Evolutionary conservation across 768 basidiomycete genomes (phyloP).

Genomic region (Boletus rubroflammeus): DNA sequence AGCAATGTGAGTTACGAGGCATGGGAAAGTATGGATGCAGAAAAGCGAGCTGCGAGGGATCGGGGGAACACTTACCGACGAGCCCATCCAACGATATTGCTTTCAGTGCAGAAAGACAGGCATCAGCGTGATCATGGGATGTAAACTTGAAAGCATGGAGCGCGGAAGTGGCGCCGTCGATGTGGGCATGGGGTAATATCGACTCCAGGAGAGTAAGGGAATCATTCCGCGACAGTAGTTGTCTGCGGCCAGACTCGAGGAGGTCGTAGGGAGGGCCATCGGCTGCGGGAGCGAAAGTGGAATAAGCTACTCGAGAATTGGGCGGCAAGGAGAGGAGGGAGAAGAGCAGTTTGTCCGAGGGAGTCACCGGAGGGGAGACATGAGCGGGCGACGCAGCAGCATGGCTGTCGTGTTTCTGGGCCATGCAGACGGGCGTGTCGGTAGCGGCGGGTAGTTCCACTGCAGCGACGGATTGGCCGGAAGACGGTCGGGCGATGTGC

Average conservation of each 20-base stretch:
- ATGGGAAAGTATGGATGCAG: conserved; percentile 3
- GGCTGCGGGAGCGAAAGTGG: conserved; percentile 38
- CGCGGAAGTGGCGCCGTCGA: conserved; percentile 39
- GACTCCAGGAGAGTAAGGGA: conserved; percentile 43
- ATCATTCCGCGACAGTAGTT: conserved; percentile 39
- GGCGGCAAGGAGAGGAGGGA: conserved; percentile 45
- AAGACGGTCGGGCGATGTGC: not conserved
- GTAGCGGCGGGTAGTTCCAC: not conserved
- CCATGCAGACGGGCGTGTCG: conserved; percentile 23
- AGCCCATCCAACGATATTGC: conserved; percentile 48
- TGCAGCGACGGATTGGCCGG: not conserved
- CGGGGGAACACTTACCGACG: conserved; percentile 39
- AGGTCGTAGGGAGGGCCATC: conserved; percentile 33
- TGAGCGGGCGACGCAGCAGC: conserved; percentile 7
- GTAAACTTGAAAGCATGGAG: conserved; percentile 61
- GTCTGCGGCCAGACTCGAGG: conserved; percentile 56
- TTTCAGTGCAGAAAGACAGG: conserved; percentile 33
- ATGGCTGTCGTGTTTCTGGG: conserved; percentile 26
- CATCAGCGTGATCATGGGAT: conserved; percentile 30
- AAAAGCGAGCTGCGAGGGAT: not conserved
- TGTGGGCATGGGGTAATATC: conserved; percentile 48
- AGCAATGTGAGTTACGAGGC: conserved; percentile 8
- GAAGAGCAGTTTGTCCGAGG: conserved; percentile 42
- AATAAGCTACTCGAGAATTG: conserved; percentile 42
- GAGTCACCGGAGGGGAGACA: conserved; percentile 31